Evolutionary conservation across 2,329 filamentous ascomycete species (phyloP), one percentile per base, ranked within the genome.

Genomic region (Aspergillus phoenicis): DNA sequence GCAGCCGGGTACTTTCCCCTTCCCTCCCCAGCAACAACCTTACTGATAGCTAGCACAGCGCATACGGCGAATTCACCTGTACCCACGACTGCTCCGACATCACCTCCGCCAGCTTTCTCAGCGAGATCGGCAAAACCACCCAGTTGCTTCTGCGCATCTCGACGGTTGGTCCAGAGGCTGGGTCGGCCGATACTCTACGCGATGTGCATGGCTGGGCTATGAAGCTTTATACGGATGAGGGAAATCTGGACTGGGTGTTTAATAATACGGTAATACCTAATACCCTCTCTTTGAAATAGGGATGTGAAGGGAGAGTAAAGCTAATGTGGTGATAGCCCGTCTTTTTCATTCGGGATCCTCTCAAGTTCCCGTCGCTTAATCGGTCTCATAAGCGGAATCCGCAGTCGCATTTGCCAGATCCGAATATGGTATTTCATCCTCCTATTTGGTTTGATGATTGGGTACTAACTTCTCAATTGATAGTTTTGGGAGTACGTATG

Each of bases 301-400:
- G 11, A 33, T 33, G 5, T 36, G 5, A 36, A 5, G 33, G 15
- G 33, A 5, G 5, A 0, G 28, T 36, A 15, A 11, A 33, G 33
- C 5, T 36, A 36, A 36, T 36, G 52, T 56, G 33, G 28, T 30
- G 3, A 33, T 67, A 70, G 41, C 33, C 39, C 13, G 33, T 60
- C 20, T 60, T 60, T 28, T 54, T 48, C 15, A 56, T 60, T 24
- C 52, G 58, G 2, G 58, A 60, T 38, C 41, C 58, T 5, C 22
- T 36, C 20, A 60, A 60, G 39, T 60, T 60, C 30, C 58, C 58
- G 13, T 55, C 58, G 8, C 17, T 60, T 24, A 51, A 49, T n/a
- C 58, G 52, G 8, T 45, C 58, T 5, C 39, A 49, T 20, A 60
- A 56, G 17, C 17, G 51, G 5, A 13, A 57, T 47, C 54, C 54